Base-by-base conservation (phyloP, 2,329 filamentous ascomycete genomes). In the Cladosporium phlei region DNA sequence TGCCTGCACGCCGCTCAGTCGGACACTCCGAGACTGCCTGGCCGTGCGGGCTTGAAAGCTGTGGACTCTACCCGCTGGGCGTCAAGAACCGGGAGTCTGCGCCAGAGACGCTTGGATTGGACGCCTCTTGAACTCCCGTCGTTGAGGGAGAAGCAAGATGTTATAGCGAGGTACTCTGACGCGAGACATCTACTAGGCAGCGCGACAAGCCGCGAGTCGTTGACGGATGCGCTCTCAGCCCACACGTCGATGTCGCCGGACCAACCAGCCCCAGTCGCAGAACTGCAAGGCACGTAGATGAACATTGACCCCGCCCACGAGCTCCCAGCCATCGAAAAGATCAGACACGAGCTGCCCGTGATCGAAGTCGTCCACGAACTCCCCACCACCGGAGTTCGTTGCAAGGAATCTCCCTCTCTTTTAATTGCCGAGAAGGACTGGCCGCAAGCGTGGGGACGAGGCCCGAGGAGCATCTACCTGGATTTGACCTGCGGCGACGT, bases 391-490 rank as follows among this genome's bases (percentile, higher is more conserved):
- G n/a, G n/a, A n/a, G n/a, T n/a, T n/a, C n/a, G n/a, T n/a, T n/a
- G n/a, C n/a, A n/a, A n/a, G n/a, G 40, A 44, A 27, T 7, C 20
- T 12, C 29, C 29, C n/a, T 25, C 25, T 12, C 24, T 34, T 30
- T 44, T 12, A n/a, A 44, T 44, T 29, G 40, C 29, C n/a, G 40
- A 44, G 6, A 30, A 44, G 14, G 40, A 44, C 40, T 44, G 40
- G 40, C 11, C 29, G 8, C 29, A 44, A 12, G 28, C 17, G 11
- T 20, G 27, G 29, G 20, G 27, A 3, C 27, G 40, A 28, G n/a
- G 20, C 17, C 4, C 32, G 10, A 14, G 20, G 16, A 44, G 40
- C 24, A 44, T 44, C 17, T 44, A 44, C 32, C 34, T 44, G 40
- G 35, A 21, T 8, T n/a, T 44, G 21, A 27, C 40, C 3, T 34